phyloP scores from a whole-genome alignment of 192 early-diverging fungal species.

The Paraglomus brasilianum region DNA sequence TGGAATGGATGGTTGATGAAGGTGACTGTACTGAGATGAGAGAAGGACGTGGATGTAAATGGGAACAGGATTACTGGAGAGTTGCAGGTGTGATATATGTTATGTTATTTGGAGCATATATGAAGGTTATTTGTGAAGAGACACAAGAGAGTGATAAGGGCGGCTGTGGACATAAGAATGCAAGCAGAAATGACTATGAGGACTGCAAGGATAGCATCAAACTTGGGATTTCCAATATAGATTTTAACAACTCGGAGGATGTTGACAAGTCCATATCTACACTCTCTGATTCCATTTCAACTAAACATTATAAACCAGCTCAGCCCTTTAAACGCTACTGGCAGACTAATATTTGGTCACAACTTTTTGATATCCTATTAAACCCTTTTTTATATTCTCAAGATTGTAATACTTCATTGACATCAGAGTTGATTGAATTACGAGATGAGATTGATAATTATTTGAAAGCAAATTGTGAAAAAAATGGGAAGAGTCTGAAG shows the following conservation, averaged over 20 bases:
- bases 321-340: slow-evolving; percentile 36
- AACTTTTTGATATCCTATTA: slow-evolving; percentile 31
- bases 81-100: slow-evolving; percentile 33
- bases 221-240: too few species aligned
- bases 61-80: slow-evolving; percentile 37
- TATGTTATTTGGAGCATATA: slow-evolving; percentile 33
- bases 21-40: slow-evolving; percentile 31
- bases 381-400: slow-evolving; percentile 21
- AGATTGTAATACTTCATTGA: slow-evolving; percentile 22
- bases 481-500: slow-evolving; percentile 25
- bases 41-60: slow-evolving; percentile 29
- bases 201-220: too few species aligned
- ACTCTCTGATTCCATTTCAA: not conserved
- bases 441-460: slow-evolving; percentile 21
- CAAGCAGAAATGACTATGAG: too few species aligned
- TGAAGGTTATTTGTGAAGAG: not conserved
- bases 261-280: not conserved
- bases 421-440: slow-evolving; percentile 16
- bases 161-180: too few species aligned
- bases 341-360: slow-evolving; percentile 29
- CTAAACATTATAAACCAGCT: slow-evolving; percentile 22
- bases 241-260: not conserved
- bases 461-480: slow-evolving; percentile 18
- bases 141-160: too few species aligned
- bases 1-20: slow-evolving; percentile 20